These are phyloP conservation scores for Filobasidium floriforme DNA, from an alignment of 768 basidiomycete species.

Conservation along the genomic window DNA sequence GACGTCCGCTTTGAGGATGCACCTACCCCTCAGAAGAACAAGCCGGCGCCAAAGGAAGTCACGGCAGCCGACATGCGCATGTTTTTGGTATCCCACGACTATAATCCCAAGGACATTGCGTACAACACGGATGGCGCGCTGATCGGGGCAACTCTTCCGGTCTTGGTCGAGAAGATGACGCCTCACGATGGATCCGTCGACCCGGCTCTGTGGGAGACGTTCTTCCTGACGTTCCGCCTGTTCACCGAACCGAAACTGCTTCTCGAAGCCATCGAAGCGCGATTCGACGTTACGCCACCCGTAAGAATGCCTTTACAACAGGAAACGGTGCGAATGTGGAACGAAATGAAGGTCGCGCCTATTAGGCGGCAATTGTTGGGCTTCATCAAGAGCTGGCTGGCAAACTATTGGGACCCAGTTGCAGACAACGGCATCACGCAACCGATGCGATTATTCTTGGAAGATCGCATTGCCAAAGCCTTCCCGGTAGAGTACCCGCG, in stretches of 20 bases:
- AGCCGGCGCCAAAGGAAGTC: background rate
- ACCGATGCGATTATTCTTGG: constrained; percentile 38
- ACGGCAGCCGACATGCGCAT: constrained; percentile 31
- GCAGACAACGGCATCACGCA: constrained; percentile 59
- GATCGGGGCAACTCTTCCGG: constrained; percentile 79
- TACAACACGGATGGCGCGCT: constrained; percentile 85
- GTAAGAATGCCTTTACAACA: constrained; percentile 43
- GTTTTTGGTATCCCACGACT: constrained; percentile 54
- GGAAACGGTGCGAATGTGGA: constrained; percentile 60
- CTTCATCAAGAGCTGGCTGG: constrained; percentile 89
- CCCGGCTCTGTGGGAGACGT: constrained; percentile 73
- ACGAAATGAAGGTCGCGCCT: constrained; percentile 77
- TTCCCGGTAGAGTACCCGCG: constrained; percentile 44
- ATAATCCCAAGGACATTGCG: constrained; percentile 71
- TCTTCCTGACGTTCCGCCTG: constrained; percentile 91
- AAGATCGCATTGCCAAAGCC: constrained; percentile 33
- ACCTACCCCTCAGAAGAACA: background rate
- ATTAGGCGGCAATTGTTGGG: constrained; percentile 85
- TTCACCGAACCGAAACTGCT: constrained; percentile 74
- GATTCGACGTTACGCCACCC: constrained; percentile 63
- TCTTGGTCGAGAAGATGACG: constrained; percentile 93
- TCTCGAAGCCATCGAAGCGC: constrained; percentile 64
- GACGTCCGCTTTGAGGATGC: constrained; percentile 6
- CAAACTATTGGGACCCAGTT: constrained; percentile 75
- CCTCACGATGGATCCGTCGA: constrained; percentile 88